These are phyloP conservation scores for Microbotryum lychnidis-dioicae DNA, from an alignment of 1,284 basidiomycete genomes.

Conservation along the genomic window DNA sequence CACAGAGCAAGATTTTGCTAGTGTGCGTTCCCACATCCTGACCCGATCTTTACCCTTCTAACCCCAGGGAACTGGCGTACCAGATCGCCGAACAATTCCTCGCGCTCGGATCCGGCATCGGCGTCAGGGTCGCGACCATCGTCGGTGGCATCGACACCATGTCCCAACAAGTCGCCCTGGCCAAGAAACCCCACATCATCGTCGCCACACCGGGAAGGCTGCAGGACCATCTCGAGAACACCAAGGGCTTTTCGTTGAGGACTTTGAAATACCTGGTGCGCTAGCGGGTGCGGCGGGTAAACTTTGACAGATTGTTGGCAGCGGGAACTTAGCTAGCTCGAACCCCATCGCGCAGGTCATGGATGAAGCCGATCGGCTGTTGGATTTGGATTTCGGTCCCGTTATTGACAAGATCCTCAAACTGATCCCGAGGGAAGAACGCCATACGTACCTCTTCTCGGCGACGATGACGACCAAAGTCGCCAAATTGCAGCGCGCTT, in stretches of 20 bases:
- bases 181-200: slow-evolving; percentile 88
- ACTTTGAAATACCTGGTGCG: slow-evolving; percentile 80
- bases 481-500: slow-evolving; percentile 93
- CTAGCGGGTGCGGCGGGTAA: slow-evolving; percentile 6
- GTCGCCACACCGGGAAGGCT: slow-evolving; percentile 96
- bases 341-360: slow-evolving; percentile 55
- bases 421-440: slow-evolving; percentile 76
- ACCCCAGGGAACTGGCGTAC: slow-evolving; percentile 78
- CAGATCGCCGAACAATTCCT: slow-evolving; percentile 97
- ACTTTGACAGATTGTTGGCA: background rate
- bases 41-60: background rate
- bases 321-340: background rate
- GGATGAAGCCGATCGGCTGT: slow-evolving; percentile 91
- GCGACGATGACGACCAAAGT: slow-evolving; percentile 99
- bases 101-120: slow-evolving; percentile 84
- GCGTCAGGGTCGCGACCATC: slow-evolving; percentile 81
- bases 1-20: background rate
- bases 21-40: background rate
- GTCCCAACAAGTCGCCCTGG: slow-evolving; percentile 83
- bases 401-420: slow-evolving; percentile 97
- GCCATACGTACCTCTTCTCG: slow-evolving; percentile 93
- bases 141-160: slow-evolving; percentile 96
- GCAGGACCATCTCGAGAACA: slow-evolving; percentile 93
- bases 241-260: slow-evolving; percentile 90
- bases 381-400: slow-evolving; percentile 97